Conservation (phyloP, 2,329 filamentous ascomycete genomes). For the Hypoxylon sp. region DNA sequence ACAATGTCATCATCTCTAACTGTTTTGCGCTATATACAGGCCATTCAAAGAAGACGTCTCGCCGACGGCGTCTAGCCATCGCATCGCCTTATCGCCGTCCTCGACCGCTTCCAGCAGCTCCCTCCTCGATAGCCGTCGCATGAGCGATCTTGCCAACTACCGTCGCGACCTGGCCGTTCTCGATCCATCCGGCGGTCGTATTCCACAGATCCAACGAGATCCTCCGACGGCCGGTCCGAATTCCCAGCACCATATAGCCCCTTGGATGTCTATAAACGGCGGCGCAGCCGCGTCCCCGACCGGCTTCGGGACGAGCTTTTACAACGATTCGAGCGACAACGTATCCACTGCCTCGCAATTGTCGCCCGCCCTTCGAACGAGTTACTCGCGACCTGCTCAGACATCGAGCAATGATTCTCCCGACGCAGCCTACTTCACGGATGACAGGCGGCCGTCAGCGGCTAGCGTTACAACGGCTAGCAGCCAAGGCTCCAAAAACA, state of each 20-base stretch:
- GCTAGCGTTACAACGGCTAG: constrained; percentile 88
- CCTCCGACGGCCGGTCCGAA: constrained; percentile 67
- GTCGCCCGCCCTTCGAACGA: constrained; percentile 75
- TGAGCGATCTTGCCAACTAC: constrained; percentile 75
- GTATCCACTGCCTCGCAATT: constrained; percentile 71
- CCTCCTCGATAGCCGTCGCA: constrained; percentile 67
- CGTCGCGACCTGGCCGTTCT: constrained; percentile 78
- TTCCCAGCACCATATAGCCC: constrained; percentile 65
- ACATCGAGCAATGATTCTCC: constrained; percentile 67
- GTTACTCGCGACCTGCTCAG: constrained; percentile 46
- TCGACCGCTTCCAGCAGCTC: constrained; percentile 60
- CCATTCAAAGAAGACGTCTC: constrained; percentile 59
- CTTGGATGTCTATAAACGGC: constrained; percentile 66
- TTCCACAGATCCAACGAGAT: constrained; percentile 70
- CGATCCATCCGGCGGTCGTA: constrained; percentile 68
- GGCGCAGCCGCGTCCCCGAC: constrained; percentile 52
- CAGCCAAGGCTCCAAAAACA: constrained; percentile 83
- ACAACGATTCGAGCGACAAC: constrained; percentile 81
- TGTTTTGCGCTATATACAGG: constrained; percentile 46
- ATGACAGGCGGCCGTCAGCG: constrained; percentile 86
- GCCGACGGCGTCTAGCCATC: constrained; percentile 59
- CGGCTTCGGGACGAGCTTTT: constrained; percentile 69
- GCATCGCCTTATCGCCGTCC: constrained; percentile 57
- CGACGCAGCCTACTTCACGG: constrained; percentile 70
- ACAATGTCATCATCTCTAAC: constrained; percentile 42